phyloP scores from a whole-genome alignment of 1,284 basidiomycete genomes.

The Puccinia novopanici region DNA sequence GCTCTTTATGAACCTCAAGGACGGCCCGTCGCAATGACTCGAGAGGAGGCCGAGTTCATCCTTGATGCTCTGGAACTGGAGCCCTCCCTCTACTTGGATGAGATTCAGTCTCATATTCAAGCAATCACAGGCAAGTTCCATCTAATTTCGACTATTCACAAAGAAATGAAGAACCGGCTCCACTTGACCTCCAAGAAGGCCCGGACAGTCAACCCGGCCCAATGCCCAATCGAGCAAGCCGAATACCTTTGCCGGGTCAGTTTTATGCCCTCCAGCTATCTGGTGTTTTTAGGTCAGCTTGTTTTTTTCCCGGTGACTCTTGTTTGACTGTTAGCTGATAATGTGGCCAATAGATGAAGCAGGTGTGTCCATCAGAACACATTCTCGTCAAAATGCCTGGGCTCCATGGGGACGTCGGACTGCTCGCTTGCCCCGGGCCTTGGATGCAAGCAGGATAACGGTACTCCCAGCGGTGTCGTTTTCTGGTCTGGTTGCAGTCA shows the following conservation, averaged over 20 bases:
- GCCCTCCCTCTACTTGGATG: not conserved
- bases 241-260: not conserved
- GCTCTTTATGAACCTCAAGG: not conserved
- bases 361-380: not conserved
- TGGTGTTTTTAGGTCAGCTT: constrained; percentile 4
- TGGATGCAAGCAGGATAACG: not conserved
- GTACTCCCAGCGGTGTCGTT: constrained; percentile 3
- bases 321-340: not conserved
- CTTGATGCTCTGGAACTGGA: not conserved
- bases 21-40: not conserved
- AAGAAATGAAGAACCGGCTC: not conserved
- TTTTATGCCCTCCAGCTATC: not conserved
- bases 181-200: not conserved
- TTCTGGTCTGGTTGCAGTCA: not conserved
- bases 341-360: not conserved
- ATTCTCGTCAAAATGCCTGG: not conserved
- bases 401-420: not conserved
- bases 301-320: not conserved
- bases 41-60: not conserved
- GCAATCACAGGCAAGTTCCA: not conserved
- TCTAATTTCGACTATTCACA: not conserved
- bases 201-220: too few species aligned
- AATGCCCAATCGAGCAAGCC: not conserved
- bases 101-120: not conserved
- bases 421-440: not conserved